phyloP scores from a whole-genome alignment of 805 yeast species.

The Candida fluviatilis region DNA sequence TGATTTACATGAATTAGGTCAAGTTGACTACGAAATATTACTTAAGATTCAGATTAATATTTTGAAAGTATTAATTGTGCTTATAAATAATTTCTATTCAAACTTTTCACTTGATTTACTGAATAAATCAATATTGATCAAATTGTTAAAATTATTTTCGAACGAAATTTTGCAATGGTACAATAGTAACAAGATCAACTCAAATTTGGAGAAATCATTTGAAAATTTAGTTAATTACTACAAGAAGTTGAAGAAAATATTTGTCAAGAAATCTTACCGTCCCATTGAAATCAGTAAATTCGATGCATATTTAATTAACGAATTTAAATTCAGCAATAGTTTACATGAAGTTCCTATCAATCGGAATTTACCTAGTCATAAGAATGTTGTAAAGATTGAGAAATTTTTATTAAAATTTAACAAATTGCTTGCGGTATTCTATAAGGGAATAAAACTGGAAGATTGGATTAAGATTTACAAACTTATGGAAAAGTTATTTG shows the following conservation, averaged over 20 bases:
- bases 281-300: conserved; percentile 46
- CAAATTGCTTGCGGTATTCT: conserved; percentile 52
- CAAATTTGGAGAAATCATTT: conserved; percentile 30
- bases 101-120: conserved; percentile 69
- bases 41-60: conserved; percentile 80
- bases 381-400: conserved; percentile 49
- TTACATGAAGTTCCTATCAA: conserved; percentile 45
- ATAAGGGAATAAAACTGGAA: conserved; percentile 51
- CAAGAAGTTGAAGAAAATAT: conserved; percentile 62
- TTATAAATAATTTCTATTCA: conserved; percentile 67
- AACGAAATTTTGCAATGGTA: conserved; percentile 55
- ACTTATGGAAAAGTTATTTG: conserved; percentile 64
- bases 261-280: conserved; percentile 65
- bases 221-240: conserved; percentile 45
- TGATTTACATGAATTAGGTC: conserved; percentile 38
- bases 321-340: conserved; percentile 38
- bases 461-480: conserved; percentile 83
- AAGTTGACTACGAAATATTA: conserved; percentile 61
- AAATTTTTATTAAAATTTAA: conserved; percentile 63
- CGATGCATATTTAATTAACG: conserved; percentile 34
- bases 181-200: conserved; percentile 37
- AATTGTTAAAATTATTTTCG: conserved; percentile 63
- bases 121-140: conserved; percentile 57
- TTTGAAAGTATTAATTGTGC: conserved; percentile 66
- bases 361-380: conserved; percentile 42